Evolutionary conservation across 2,329 filamentous ascomycete species (phyloP), one percentile per base, ranked within the genome.

Genomic region (Ampelomyces quisqualis): DNA sequence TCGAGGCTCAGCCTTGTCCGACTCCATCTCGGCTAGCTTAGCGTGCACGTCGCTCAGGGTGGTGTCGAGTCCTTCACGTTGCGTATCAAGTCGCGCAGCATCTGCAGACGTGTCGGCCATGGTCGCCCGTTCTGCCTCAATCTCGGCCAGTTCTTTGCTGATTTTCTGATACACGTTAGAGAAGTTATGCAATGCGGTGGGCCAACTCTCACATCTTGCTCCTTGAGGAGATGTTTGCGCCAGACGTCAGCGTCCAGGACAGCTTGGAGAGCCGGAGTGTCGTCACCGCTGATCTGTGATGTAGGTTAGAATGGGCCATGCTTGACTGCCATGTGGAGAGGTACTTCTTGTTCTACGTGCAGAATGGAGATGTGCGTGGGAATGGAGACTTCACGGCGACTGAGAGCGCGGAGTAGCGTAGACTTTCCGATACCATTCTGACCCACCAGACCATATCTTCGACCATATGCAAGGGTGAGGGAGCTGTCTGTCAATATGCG

Each of bases 361-460:
- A 98, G 81, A 79, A 98, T 98, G 8, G 93, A 96, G 53, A 98
- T 98, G 58, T 98, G 91, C 1, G 88, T 94, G 8, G 93, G 93
- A 71, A 98, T 93, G 4, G 90, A 81, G 45, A 98, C 80, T 66
- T 98, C 93, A 85, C 93, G 83, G 62, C 89, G 84, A 61, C 90
- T 94, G 53, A 98, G 76, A 11, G 93, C 93, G 56, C 93, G 81
- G 48, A 98, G 79, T 51, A 98, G 76, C n/a, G 93, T 98, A 65
- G 89, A 76, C 70, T 77, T 77, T 65, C 73, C 93, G 52, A 98
- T 91, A 89, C 93, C 93, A 80, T 98, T 98, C 78, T 97, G 88
- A 78, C 93, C 93, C 55, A 98, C 93, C 52, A 98, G 76, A 82
- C 93, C 93, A 71, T 98, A 98, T 53, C 93, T 84, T 65, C 90